These are phyloP conservation scores for Lachnellula occidentalis DNA, from an alignment of 2,329 filamentous ascomycete species.

Conservation along the genomic window DNA sequence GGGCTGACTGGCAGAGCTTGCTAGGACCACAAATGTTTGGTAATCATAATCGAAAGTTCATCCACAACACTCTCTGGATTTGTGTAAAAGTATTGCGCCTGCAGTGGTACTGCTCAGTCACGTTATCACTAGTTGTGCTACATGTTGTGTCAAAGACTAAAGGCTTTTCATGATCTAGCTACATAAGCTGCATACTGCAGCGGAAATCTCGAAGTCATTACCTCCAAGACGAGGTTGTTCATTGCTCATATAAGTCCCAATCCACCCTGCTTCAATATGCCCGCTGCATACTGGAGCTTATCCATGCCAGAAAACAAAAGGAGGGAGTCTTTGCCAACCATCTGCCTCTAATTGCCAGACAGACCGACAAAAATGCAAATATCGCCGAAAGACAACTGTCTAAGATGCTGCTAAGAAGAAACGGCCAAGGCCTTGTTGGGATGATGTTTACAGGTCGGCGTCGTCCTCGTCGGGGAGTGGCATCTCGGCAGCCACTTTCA, in stretches of 20 bases:
- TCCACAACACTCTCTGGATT: neutral
- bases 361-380: constrained; percentile 28
- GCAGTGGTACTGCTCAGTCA: neutral
- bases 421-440: constrained; percentile 16
- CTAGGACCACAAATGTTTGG: no score
- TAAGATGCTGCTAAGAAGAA: constrained; percentile 30
- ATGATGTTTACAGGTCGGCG: constrained; percentile 44
- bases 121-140: neutral
- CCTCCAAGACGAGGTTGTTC: constrained; percentile 22
- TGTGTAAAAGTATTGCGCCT: neutral
- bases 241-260: constrained; percentile 24
- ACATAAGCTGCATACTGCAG: constrained; percentile 25
- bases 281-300: constrained; percentile 22
- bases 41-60: neutral
- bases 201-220: constrained; percentile 22
- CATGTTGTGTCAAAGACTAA: constrained; percentile 16
- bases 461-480: constrained; percentile 95
- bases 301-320: constrained; percentile 24
- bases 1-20: no score
- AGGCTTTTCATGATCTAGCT: constrained; percentile 30
- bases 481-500: constrained; percentile 71
- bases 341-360: constrained; percentile 29
- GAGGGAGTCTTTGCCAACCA: constrained; percentile 20
- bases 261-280: constrained; percentile 18
- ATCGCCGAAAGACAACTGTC: constrained; percentile 30